Conservation (phyloP, 179 eudicot species). For the Silene vulgaris region DNA sequence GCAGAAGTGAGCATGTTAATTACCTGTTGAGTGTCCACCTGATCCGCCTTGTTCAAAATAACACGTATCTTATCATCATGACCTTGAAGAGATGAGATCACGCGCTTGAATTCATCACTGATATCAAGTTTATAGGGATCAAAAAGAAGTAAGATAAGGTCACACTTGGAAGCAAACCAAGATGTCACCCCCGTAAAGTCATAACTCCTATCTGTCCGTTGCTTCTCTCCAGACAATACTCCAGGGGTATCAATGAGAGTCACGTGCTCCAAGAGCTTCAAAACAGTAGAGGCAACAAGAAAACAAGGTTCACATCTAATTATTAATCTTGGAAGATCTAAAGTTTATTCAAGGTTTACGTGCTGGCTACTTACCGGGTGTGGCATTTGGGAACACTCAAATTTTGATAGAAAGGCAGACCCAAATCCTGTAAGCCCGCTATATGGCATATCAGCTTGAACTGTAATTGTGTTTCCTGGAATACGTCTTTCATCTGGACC, state of each 20-base stretch:
- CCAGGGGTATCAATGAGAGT: slow-evolving; percentile 97
- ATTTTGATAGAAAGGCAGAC: slow-evolving; percentile 79
- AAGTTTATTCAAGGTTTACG: neutral
- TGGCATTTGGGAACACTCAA: slow-evolving; percentile 97
- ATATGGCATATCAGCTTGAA: slow-evolving; percentile 87
- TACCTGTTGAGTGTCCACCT: slow-evolving; percentile 92
- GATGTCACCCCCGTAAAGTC: slow-evolving; percentile 92
- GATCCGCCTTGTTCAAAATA: slow-evolving; percentile 90
- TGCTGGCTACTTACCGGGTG: slow-evolving; percentile 54
- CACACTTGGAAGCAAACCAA: slow-evolving; percentile 98
- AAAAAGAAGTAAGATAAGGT: slow-evolving; percentile 78
- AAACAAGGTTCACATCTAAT: slow-evolving; percentile 15
- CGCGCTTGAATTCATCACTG: slow-evolving; percentile 96
- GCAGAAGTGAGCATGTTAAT: slow-evolving; percentile 13
- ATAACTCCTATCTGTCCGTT: slow-evolving; percentile 82
- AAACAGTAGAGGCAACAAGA: slow-evolving; percentile 16
- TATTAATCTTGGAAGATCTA: neutral
- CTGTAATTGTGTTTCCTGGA: slow-evolving; percentile 92
- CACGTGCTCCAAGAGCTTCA: slow-evolving; percentile 75
- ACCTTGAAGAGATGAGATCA: slow-evolving; percentile 78
- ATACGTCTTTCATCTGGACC: slow-evolving; percentile 97
- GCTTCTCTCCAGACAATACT: slow-evolving; percentile 93
- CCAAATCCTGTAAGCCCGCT: slow-evolving; percentile 78
- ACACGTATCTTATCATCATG: slow-evolving; percentile 95
- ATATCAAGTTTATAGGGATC: slow-evolving; percentile 97